phyloP scores from a whole-genome alignment of 495 filamentous ascomycete species.

The Podospora pseudocomata region DNA sequence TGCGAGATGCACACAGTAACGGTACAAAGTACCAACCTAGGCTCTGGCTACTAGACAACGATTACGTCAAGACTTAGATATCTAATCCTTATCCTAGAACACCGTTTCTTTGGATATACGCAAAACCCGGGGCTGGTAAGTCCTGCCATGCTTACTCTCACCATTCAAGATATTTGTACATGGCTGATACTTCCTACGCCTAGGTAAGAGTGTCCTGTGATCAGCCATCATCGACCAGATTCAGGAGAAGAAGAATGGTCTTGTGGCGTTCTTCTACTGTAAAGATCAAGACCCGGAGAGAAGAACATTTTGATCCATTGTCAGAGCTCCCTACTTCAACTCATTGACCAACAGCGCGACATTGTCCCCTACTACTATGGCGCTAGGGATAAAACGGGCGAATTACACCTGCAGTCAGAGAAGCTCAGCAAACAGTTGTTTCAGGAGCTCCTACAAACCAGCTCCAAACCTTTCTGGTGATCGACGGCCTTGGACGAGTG shows the following conservation, averaged over 20 bases:
- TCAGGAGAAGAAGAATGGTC: not conserved
- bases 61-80: not conserved
- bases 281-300: not conserved
- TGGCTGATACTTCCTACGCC: too few relatives aligned
- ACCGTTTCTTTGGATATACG: not conserved
- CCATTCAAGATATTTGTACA: too few relatives aligned
- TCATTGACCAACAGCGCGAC: not conserved
- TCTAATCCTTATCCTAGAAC: not conserved
- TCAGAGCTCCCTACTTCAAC: not conserved
- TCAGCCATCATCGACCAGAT: not conserved
- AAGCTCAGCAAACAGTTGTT: not conserved
- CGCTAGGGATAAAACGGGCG: not conserved
- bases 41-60: not conserved
- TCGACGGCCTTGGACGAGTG: not conserved
- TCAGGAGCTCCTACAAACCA: not conserved
- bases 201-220: not conserved
- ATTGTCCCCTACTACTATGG: not conserved
- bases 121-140: not conserved
- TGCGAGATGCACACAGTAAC: not conserved
- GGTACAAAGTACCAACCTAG: not conserved
- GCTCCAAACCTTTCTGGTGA: not conserved
- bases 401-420: not conserved
- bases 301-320: not conserved
- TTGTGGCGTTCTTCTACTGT: not conserved
- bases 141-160: too few relatives aligned